These are phyloP conservation scores for Phytophthora chlamydospora DNA, from an alignment of 352 stramenopile genomes.

Conservation along the genomic window DNA sequence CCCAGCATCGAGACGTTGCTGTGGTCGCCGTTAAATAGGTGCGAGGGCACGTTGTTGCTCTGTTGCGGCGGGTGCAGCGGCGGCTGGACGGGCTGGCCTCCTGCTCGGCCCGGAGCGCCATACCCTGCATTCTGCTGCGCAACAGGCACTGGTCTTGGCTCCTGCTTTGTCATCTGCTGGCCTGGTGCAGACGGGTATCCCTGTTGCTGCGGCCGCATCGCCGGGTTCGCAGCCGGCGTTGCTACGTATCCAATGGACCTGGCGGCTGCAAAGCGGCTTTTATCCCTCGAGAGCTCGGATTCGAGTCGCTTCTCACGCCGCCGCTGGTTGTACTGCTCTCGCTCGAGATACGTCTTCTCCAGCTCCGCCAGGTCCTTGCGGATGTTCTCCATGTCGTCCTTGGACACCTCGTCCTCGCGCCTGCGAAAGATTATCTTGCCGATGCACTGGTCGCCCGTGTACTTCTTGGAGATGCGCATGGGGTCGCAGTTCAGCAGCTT, in stretches of 20 bases:
- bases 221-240: conserved; percentile 13
- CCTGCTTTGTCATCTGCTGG: conserved; percentile 34
- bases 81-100: conserved; percentile 35
- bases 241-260: conserved; percentile 44
- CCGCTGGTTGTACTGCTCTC: conserved; percentile 95
- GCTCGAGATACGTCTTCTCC: conserved; percentile 96
- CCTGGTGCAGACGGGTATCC: conserved; percentile 18
- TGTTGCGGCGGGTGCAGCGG: conserved; percentile 41
- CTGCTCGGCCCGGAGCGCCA: conserved; percentile 11
- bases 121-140: conserved; percentile 28
- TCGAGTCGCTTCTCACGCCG: conserved; percentile 87
- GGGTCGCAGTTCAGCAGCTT: conserved; percentile 99
- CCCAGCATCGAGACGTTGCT: conserved; percentile 46
- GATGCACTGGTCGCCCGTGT: conserved; percentile 98
- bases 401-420: conserved; percentile 75
- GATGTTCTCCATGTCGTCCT: conserved; percentile 82
- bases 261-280: conserved; percentile 59
- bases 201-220: conserved; percentile 22
- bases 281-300: conserved; percentile 78
- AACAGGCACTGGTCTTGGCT: conserved; percentile 19
- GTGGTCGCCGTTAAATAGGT: conserved; percentile 47
- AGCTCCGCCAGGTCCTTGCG: conserved; percentile 86
- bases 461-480: conserved; percentile 99
- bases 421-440: conserved; percentile 92
- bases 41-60: conserved; percentile 31